A percentile compares a stretch with the other conserved stretches of the same genome.
Conservation (phyloP, 225 moss, liverwort and hornwort species). For the Thuidium tamariscinum region DNA sequence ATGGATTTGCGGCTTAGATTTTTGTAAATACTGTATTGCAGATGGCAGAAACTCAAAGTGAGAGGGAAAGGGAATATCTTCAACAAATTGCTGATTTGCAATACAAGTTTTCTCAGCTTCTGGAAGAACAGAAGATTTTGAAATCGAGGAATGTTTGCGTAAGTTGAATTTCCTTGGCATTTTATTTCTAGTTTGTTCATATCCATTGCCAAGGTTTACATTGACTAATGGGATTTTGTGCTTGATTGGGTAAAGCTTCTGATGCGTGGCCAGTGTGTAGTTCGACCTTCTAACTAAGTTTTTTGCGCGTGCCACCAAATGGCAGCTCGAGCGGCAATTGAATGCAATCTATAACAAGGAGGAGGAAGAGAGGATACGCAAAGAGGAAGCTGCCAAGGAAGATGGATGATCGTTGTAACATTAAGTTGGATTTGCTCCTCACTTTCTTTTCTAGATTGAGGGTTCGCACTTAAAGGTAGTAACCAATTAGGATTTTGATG, state of each 20-base stretch:
- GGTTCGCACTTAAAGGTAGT: not conserved
- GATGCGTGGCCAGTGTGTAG: not conserved
- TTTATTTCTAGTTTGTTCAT: not conserved
- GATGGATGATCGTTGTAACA: slow-evolving; percentile 13
- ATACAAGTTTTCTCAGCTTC: slow-evolving; percentile 10
- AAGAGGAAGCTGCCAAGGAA: slow-evolving; percentile 38
- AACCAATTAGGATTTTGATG: not conserved
- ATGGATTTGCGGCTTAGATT: not conserved
- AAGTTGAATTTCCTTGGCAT: not conserved
- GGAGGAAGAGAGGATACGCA: slow-evolving; percentile 55
- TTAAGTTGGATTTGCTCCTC: not conserved
- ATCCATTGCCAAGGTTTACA: not conserved
- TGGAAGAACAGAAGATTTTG: slow-evolving; percentile 23
- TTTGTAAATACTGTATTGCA: slow-evolving; percentile 1
- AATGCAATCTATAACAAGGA: slow-evolving; percentile 50
- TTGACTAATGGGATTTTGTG: not conserved
- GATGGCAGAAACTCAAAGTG: slow-evolving; percentile 19
- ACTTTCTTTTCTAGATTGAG: not conserved
- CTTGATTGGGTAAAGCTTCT: not conserved
- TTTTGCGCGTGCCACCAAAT: not conserved
- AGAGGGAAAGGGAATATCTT: slow-evolving; percentile 33
- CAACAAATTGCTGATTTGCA: slow-evolving; percentile 45
- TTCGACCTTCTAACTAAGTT: not conserved
- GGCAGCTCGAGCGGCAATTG: slow-evolving; percentile 42
- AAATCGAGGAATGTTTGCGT: slow-evolving; percentile 34